These are phyloP conservation scores for Globisporangium emineosum DNA, from an alignment of 352 stramenopile genomes.

Conservation along the genomic window DNA sequence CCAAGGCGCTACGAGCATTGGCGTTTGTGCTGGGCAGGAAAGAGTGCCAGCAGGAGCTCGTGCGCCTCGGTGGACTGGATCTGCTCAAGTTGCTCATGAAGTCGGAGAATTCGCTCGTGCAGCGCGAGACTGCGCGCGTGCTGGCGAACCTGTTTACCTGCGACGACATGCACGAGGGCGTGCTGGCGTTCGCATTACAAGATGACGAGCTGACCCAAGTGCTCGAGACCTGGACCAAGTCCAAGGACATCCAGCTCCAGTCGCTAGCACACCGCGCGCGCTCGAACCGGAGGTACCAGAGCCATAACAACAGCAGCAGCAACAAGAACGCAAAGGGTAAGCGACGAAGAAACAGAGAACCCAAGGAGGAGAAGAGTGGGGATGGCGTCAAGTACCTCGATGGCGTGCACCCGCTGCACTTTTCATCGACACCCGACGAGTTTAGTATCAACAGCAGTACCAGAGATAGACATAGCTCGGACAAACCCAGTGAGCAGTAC, in stretches of 20 bases:
- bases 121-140: slow-evolving; percentile 56
- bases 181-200: slow-evolving; percentile 33
- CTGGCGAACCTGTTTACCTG: slow-evolving; percentile 68
- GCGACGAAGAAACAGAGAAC: not conserved
- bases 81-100: slow-evolving; percentile 50
- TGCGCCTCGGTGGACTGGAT: slow-evolving; percentile 45
- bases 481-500: slow-evolving; percentile 28
- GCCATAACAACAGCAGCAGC: slow-evolving; percentile 14
- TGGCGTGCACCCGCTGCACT: slow-evolving; percentile 66
- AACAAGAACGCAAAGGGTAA: not conserved
- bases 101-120: slow-evolving; percentile 41
- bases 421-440: slow-evolving; percentile 27
- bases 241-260: slow-evolving; percentile 44
- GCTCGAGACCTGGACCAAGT: slow-evolving; percentile 44
- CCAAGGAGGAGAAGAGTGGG: not conserved
- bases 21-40: slow-evolving; percentile 52
- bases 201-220: slow-evolving; percentile 37
- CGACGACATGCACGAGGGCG: slow-evolving; percentile 33
- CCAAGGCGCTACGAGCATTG: slow-evolving; percentile 53
- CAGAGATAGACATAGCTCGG: not conserved
- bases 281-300: slow-evolving; percentile 57
- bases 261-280: slow-evolving; percentile 51
- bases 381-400: slow-evolving; percentile 55
- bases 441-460: not conserved
- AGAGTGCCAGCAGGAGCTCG: slow-evolving; percentile 57